Conservation (phyloP, 768 basidiomycete species). For the Daedalea quercina region DNA sequence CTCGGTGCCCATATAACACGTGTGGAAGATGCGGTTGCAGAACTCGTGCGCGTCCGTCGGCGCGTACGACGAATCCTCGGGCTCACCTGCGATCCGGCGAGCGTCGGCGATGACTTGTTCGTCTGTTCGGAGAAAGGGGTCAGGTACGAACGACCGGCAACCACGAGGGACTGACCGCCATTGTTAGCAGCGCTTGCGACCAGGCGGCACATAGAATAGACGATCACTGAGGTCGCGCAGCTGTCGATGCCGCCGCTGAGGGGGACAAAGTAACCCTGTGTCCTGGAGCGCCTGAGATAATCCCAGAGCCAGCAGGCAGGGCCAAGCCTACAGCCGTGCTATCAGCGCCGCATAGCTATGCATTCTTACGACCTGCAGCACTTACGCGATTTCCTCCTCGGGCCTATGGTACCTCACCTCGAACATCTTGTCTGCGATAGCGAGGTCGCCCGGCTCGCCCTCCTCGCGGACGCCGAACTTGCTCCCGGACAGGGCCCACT, state of each 20-base stretch:
- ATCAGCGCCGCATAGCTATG: not conserved
- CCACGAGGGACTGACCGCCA: conserved; percentile 57
- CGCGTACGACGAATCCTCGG: conserved; percentile 72
- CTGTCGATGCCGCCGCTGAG: conserved; percentile 96
- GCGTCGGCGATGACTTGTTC: conserved; percentile 88
- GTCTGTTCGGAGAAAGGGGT: conserved; percentile 34
- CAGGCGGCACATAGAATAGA: conserved; percentile 92
- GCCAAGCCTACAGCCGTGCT: conserved; percentile 54
- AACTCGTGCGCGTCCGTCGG: conserved; percentile 89
- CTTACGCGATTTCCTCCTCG: conserved; percentile 95
- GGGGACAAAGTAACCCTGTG: conserved; percentile 93
- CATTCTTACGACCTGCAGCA: not conserved
- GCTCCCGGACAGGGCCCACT: conserved; percentile 72
- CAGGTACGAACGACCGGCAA: too few relatives aligned
- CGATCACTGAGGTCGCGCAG: conserved; percentile 94
- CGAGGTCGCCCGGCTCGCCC: conserved; percentile 19
- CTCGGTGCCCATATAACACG: conserved; percentile 98
- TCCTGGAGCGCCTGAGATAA: conserved; percentile 88
- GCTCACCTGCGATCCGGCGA: conserved; percentile 80
- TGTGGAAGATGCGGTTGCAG: conserved; percentile 83
- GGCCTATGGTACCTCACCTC: conserved; percentile 75
- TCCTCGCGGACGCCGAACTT: conserved; percentile 58
- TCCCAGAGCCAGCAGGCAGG: conserved; percentile 99
- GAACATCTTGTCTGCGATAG: conserved; percentile 20
- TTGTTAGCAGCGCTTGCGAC: conserved; percentile 72